A percentile compares a stretch with the other conserved stretches of the same genome.
phyloP scores from a whole-genome alignment of 148 eudicot genomes.

The Selenicereus undatus region DNA sequence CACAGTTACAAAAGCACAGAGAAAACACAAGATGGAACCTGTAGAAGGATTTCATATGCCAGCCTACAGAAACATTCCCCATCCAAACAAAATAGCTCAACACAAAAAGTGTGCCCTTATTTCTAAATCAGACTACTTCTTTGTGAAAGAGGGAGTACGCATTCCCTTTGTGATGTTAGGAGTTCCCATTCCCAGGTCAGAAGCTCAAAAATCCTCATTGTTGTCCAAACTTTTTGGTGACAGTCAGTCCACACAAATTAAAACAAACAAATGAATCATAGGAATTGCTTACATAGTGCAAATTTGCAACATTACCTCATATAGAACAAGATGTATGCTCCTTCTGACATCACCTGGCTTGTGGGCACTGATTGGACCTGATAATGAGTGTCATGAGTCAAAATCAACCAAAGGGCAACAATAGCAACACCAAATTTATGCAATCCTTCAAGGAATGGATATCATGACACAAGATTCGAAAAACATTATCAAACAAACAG shows the following conservation, averaged over 20 bases:
- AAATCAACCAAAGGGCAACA: neutral
- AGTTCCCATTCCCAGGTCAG: neutral
- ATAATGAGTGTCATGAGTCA: slow-evolving; percentile 16
- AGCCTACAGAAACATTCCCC: too few species aligned
- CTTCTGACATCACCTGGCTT: slow-evolving; percentile 92
- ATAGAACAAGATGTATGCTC: slow-evolving; percentile 91
- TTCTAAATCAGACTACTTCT: neutral
- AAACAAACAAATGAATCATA: neutral
- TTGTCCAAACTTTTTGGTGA: neutral
- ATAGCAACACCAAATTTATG: neutral
- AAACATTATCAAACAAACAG: neutral
- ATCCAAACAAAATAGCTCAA: too few species aligned
- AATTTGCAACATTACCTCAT: slow-evolving; percentile 55
- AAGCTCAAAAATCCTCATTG: neutral
- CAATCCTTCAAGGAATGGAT: too few species aligned
- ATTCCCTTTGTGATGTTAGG: neutral
- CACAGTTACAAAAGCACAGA: too few species aligned
- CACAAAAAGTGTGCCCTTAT: neutral
- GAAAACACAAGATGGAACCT: too few species aligned
- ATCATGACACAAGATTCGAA: too few species aligned
- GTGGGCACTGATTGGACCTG: slow-evolving; percentile 76
- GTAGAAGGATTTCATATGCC: too few species aligned
- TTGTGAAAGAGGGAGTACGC: neutral
- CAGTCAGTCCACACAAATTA: neutral
- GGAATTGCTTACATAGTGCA: neutral